Base-by-base conservation (phyloP, 371 early-diverging fungal species). In the Blakeslea trispora region DNA sequence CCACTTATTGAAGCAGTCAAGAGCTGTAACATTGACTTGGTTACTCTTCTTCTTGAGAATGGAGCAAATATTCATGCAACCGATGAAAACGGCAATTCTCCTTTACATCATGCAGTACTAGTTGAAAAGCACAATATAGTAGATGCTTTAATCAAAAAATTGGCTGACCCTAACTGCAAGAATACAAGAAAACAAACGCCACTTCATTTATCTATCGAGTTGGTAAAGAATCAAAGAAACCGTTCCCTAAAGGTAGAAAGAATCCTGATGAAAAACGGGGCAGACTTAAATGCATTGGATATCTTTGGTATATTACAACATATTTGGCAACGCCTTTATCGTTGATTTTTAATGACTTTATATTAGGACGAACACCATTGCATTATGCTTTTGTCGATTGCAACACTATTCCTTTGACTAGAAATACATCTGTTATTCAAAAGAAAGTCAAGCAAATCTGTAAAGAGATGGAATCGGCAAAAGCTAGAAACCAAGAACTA, bases 171-270 rank as follows among this genome's bases (percentile, higher is more conserved):
- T 3, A 55, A 72, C 44, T 53, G 49, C 1, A 34, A 18, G 18
- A 69, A 73, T 40, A 45, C 59, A 22, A 60, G 64, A 37, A 42
- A 55, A 9, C 75, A 69, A 40, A 79, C 81, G 1, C 74, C 87
- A 11, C 68, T 87, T 5, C 87, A 87, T 59, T 49, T 75, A 32
- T 81, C 87, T 0, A 61, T 84, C 13, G 69, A 81, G 31, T 21
- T 45, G 3, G 70, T 82, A 17, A 83, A 81, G 52, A 51, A 37
- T 1, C 82, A 83, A 47, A 71, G 71, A 0, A 81, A 87, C 57
- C 74, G 75, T 17, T 76, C 83, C 3, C 61, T 84, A n/a, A 61
- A 71, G 11, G 63, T 79, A 35, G 87, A 87, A 56, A 68, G 72
- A 13, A 47, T 72, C 2, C 66, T 87, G 6, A 42, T 78, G 1